phyloP scores from a whole-genome alignment of 805 yeast species.

The Pichia nanzhaoensis region DNA sequence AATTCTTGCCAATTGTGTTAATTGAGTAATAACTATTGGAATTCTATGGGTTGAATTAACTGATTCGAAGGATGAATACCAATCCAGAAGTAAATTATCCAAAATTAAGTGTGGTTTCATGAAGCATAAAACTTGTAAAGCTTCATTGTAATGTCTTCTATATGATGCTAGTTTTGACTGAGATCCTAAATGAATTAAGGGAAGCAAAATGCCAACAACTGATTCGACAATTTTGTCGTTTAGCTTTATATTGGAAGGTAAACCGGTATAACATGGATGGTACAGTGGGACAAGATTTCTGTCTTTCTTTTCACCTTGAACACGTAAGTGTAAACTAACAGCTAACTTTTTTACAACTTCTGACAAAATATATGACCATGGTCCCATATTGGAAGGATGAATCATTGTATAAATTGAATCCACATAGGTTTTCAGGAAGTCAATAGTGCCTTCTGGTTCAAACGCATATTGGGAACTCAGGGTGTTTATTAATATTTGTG shows the following conservation, averaged over 20 bases:
- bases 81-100: constrained; percentile 54
- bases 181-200: constrained; percentile 59
- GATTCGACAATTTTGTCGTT: constrained; percentile 17
- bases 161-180: constrained; percentile 62
- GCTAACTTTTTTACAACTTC: constrained; percentile 56
- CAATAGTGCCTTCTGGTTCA: constrained; percentile 41
- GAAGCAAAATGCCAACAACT: constrained; percentile 38
- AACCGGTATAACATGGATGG: constrained; percentile 20
- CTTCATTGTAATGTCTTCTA: constrained; percentile 50
- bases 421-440: constrained; percentile 46
- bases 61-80: constrained; percentile 65
- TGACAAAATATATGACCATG: constrained; percentile 74
- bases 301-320: constrained; percentile 41
- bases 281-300: constrained; percentile 18
- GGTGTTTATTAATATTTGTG: constrained; percentile 50
- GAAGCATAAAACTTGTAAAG: constrained; percentile 58
- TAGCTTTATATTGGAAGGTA: constrained; percentile 23
- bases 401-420: constrained; percentile 72
- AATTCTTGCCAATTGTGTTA: constrained; percentile 58
- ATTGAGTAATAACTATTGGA: constrained; percentile 59
- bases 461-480: constrained; percentile 43
- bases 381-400: constrained; percentile 90
- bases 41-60: constrained; percentile 77
- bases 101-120: constrained; percentile 49
- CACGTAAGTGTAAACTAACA: constrained; percentile 53